Base-by-base conservation (phyloP, 306 rosid species). In the Crotalaria pallida region DNA sequence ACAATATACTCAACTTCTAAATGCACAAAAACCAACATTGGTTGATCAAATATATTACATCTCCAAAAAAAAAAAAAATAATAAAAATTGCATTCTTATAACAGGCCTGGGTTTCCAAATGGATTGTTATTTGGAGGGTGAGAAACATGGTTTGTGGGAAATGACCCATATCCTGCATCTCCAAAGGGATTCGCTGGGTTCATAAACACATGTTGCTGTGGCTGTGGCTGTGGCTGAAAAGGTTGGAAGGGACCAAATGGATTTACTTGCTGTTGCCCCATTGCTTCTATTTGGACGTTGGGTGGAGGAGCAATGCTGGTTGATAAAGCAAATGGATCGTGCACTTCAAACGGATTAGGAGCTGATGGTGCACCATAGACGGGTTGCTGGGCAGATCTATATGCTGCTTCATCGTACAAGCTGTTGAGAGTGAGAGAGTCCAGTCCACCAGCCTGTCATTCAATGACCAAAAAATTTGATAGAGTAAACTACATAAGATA, bases 341-440 rank as follows among this genome's bases (percentile, higher is more conserved):
- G 97, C 58, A 86, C 86, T 85, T 89, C 96, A 27, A 95, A 95
- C 23, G 99, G 99, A 78, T 95, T 95, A 2, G 96, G 99, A 16
- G 97, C 91, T 0, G 96, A 90, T 0, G 97, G 90, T 58, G 85
- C 78, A 67, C 99, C 99, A 51, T 95, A 95, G 53, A 83, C 88
- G 0, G 97, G 96, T 80, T 95, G 96, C 77, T 86, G 92, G 10
- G 96, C 72, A 50, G 97, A 88, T 84, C 97, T 79, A 41, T 95
- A 91, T 1, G 92, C 96, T 6, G 81, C 97, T 75, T 91, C 97
- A 22, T 91, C 99, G 1, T 95, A 95, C 67, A 91, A 81, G 73
- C 99, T 95, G 73, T 74, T 81, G 4, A 91, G 96, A 56, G 89
- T 95, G 40, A 95, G 99, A 1, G 97, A 76, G 82, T 95, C 99